Conservation (phyloP, 257 asterid species). For the Nicotiana sylvestris region DNA sequence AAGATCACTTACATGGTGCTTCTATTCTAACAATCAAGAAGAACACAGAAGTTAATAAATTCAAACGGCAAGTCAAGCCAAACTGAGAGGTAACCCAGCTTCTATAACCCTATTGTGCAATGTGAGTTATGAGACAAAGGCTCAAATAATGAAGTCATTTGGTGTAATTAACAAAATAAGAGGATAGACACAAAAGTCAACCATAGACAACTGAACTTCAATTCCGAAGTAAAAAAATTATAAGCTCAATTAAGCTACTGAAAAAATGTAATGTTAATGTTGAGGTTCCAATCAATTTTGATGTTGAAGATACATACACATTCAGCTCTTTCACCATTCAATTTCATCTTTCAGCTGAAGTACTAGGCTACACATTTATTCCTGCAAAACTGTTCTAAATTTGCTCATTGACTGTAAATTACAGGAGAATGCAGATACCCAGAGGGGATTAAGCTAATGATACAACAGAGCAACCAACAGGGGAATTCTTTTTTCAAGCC, state of each 20-base stretch:
- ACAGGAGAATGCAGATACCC: slow-evolving; percentile 54
- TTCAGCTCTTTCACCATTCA: slow-evolving; percentile 55
- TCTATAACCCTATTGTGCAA: not conserved
- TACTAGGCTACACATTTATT: slow-evolving; percentile 71
- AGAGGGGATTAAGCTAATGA: slow-evolving; percentile 57
- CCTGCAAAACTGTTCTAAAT: slow-evolving; percentile 92
- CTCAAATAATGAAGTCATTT: not conserved
- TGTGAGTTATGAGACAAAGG: not conserved
- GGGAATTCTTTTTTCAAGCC: slow-evolving; percentile 35
- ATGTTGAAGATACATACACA: slow-evolving; percentile 59
- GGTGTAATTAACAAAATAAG: not conserved
- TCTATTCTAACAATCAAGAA: slow-evolving; percentile 1
- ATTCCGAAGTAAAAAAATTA: not conserved
- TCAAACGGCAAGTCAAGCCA: not conserved
- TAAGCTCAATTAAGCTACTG: slow-evolving; percentile 23
- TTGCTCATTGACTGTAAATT: slow-evolving; percentile 54
- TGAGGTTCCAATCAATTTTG: slow-evolving; percentile 57
- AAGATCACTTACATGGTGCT: not conserved
- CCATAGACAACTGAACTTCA: not conserved
- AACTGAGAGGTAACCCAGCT: not conserved
- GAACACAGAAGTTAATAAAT: not conserved
- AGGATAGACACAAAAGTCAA: not conserved
- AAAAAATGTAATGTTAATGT: slow-evolving; percentile 47
- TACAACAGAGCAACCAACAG: slow-evolving; percentile 73
- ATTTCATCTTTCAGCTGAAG: slow-evolving; percentile 50